Base-by-base conservation (phyloP, 805 yeast species). In the Sugiyamaella qingdaonensis region DNA sequence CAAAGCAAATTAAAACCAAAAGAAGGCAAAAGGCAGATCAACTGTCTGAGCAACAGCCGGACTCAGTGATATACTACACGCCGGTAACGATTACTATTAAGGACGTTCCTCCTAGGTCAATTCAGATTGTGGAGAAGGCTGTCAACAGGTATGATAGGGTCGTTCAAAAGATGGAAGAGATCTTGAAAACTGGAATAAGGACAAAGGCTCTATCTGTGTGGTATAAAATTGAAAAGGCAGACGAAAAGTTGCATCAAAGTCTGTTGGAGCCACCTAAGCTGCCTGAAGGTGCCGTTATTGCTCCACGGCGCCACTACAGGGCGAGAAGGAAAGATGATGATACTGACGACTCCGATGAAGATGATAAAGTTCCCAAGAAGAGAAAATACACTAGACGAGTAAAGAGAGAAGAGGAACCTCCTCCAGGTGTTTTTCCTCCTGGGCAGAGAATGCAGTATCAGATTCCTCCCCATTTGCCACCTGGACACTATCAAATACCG, bases 161-260 rank as follows among this genome's bases (percentile, higher is more conserved):
- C 0, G 79, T 76, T 47, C 68, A 70, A 14, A 69, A 75, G 16
- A 89, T 92, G 96, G 74, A 75, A 37, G 70, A 75, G 9, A 78
- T 84, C 2, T 66, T 89, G 52, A 71, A 73, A 13, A 71, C 68
- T 16, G 96, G 96, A 1, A 73, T 74, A 1, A 75, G 89, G 54
- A 69, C 82, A 2, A 71, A 84, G 4, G 79, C 79, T 33, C 80
- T 81, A 60, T 79, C 85, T 64, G 71, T 89, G 18, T 90, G 97
- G 96, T 88, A 85, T 62, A 88, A 86, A 61, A 74, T 92, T 13
- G 72, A 68, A 19, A 57, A 59, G 45, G 54, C 56, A 8, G 73
- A 70, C 50, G 57, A 53, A 10, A 64, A 63, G 10, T 52, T 64
- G 14, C 41, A 59, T 3, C 70, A 67, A 42, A 55, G 55, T 24